Evolutionary conservation across 2,329 filamentous ascomycete species (phyloP).

Genomic region (Pyricularia grisea): DNA sequence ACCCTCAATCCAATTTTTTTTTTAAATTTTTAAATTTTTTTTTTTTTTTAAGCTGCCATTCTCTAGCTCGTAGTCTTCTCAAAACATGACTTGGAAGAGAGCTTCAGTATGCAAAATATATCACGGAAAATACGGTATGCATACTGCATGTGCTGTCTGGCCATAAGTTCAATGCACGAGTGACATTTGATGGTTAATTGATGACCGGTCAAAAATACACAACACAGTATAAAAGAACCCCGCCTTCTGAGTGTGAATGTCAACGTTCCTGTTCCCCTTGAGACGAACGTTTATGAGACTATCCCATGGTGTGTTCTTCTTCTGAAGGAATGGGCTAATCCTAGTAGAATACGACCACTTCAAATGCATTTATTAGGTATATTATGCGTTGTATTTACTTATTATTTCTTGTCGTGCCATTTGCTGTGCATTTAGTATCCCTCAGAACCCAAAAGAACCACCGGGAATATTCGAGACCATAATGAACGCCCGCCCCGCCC

Average conservation of each 20-base stretch:
- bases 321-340: too few relatives aligned
- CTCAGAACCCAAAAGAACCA: background rate
- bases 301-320: too few relatives aligned
- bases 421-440: background rate
- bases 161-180: too few relatives aligned
- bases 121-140: background rate
- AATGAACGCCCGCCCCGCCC: background rate
- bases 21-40: background rate
- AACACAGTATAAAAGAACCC: too few relatives aligned
- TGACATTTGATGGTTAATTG: too few relatives aligned
- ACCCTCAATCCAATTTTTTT: background rate
- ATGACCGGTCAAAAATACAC: too few relatives aligned
- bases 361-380: too few relatives aligned
- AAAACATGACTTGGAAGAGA: background rate
- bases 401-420: background rate
- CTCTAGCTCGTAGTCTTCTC: background rate
- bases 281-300: too few relatives aligned
- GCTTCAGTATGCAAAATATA: background rate
- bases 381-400: background rate
- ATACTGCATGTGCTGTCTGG: background rate
- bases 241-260: too few relatives aligned
- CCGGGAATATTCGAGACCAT: background rate
- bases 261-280: too few relatives aligned
- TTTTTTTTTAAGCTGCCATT: background rate
- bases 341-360: too few relatives aligned